Base-by-base conservation (phyloP, 2,329 filamentous ascomycete species). In the Phyllosticta citriasiana region DNA sequence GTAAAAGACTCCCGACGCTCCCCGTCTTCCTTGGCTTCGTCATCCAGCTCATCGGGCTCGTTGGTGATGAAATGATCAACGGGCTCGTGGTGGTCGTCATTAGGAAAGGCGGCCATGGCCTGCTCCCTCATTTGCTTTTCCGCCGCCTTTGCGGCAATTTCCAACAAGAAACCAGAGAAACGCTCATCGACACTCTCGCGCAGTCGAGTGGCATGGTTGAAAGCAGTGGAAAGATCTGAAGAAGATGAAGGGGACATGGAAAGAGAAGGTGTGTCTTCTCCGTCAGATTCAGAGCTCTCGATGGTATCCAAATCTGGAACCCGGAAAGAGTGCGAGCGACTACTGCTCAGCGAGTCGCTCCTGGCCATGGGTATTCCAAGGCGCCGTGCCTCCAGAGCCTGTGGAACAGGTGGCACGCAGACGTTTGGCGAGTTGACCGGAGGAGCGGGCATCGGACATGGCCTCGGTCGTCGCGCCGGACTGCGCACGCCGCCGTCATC, bases 71-170 rank as follows among this genome's bases (percentile, higher is more conserved):
- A 91, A 69, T 91, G 88, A 66, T 87, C 82, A 7, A 89, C 85
- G 53, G 84, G 86, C 64, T 87, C 86, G 67, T 88, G 84, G 64
- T 84, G 82, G 51, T 87, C 81, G 10, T 83, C 82, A 68, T 87
- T 88, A 68, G 88, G 88, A 69, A 91, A 92, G 1, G 88, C 89
- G 50, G 86, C 86, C 70, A 91, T 80, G 55, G 87, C 88, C 69
- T 84, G 80, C 67, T 96, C 89, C 64, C 88, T 85, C 65, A 97
- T 79, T 71, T 93, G 88, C 69, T 86, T 85, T 71, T 94, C 87
- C 8, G 88, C 89, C 69, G 91, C 87, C 69, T 86, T 87, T 57
- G 89, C 89, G 53, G 91, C 89, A 62, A 96, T 78, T 61, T 88
- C 85, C 62, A 96, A 82, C 60, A 96, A 76, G 72, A 92, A 92